These are phyloP conservation scores for Pluteus cervinus DNA, from an alignment of 768 basidiomycete species.

Conservation along the genomic window DNA sequence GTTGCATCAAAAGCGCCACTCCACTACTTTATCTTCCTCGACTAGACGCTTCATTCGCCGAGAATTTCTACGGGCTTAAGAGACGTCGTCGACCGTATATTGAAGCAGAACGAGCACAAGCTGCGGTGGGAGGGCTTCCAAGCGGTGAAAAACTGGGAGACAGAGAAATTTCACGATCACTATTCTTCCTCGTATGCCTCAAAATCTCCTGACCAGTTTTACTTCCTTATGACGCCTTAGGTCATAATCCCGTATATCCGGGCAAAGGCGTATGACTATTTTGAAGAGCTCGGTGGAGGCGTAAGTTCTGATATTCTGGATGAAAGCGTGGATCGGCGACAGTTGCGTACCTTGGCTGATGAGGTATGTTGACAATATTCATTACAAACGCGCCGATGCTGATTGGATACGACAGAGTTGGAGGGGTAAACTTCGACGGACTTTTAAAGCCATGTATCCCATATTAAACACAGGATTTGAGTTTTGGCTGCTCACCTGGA, in stretches of 20 bases:
- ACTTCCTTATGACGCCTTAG: slow-evolving; percentile 30
- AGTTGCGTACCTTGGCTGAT: slow-evolving; percentile 41
- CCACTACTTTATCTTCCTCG: slow-evolving; percentile 5
- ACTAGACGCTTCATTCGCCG: slow-evolving; percentile 87
- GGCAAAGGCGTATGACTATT: slow-evolving; percentile 87
- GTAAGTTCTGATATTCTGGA: slow-evolving; percentile 59
- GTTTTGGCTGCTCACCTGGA: slow-evolving; percentile 76
- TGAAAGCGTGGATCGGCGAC: slow-evolving; percentile 40
- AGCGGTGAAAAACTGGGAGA: slow-evolving; percentile 58
- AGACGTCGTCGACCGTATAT: slow-evolving; percentile 68
- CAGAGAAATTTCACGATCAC: slow-evolving; percentile 67
- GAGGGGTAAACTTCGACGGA: slow-evolving; percentile 45
- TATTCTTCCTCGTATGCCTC: slow-evolving; percentile 69
- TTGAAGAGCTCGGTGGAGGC: slow-evolving; percentile 85
- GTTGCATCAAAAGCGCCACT: background rate
- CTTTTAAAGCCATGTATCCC: slow-evolving; percentile 76
- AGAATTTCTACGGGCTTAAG: slow-evolving; percentile 94
- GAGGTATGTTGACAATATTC: slow-evolving; percentile 31
- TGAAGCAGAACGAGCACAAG: slow-evolving; percentile 57
- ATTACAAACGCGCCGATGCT: background rate
- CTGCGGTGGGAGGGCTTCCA: slow-evolving; percentile 62
- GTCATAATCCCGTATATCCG: slow-evolving; percentile 86
- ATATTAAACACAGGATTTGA: slow-evolving; percentile 76
- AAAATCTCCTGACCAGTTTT: background rate
- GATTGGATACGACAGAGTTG: slow-evolving; percentile 33